Evolutionary conservation across 306 rosid genomes (phyloP).

Genomic region (Prunus mongolica): DNA sequence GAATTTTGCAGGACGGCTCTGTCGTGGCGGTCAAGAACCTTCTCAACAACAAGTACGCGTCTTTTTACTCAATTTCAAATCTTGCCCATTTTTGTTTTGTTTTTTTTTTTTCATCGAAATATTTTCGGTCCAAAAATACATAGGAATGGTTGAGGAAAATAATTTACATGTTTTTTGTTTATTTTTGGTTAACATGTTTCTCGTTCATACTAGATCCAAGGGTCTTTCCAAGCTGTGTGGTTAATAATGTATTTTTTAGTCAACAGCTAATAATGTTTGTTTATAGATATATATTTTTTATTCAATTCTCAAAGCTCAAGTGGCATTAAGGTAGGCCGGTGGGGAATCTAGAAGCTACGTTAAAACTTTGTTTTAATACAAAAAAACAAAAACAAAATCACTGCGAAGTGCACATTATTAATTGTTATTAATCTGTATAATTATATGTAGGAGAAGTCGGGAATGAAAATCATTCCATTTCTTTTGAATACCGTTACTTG

Average conservation of each 20-base stretch:
- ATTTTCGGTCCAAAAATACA: slow-evolving; percentile 5
- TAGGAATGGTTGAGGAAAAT: background rate
- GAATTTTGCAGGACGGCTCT: slow-evolving; percentile 63
- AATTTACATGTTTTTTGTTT: background rate
- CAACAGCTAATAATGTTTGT: background rate
- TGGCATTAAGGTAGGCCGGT: background rate
- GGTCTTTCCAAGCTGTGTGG: background rate
- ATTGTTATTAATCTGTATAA: too few relatives aligned
- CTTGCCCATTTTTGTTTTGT: background rate
- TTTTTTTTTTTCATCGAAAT: background rate
- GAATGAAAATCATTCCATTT: too few relatives aligned
- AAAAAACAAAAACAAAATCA: too few relatives aligned
- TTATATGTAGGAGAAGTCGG: too few relatives aligned
- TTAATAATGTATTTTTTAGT: background rate
- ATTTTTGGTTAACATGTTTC: background rate
- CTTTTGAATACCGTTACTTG: too few relatives aligned
- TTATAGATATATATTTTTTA: background rate
- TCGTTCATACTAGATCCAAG: background rate
- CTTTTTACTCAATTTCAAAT: background rate
- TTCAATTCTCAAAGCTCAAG: background rate
- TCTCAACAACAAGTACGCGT: slow-evolving; percentile 83
- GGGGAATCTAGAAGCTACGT: too few relatives aligned
- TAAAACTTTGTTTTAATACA: too few relatives aligned
- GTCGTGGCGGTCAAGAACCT: slow-evolving; percentile 93
- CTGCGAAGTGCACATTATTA: too few relatives aligned